Base-by-base conservation (phyloP, 2,329 filamentous ascomycete genomes). In the Neonectria ditissima region DNA sequence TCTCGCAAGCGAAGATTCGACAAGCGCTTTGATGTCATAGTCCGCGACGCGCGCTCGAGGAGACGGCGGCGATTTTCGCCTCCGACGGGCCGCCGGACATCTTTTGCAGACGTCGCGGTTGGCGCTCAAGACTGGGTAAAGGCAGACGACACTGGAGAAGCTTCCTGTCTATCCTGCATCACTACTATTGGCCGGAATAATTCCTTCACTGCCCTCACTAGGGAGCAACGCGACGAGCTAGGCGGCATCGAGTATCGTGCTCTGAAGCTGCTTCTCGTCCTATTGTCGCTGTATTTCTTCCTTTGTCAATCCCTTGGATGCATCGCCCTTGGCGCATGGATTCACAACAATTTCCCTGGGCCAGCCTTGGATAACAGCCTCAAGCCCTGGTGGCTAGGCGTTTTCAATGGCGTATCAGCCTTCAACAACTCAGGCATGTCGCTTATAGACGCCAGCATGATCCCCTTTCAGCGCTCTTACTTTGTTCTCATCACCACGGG, bases 211-310 rank as follows among this genome's bases (percentile, higher is more conserved):
- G 18, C 39, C 10, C 57, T 59, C 7, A 47, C 41, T 0, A 22
- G 10, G 1, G 10, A 45, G 16, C 39, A 59, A 8, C 39, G 57
- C 2, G 57, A 53, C 5, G 14, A 22, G 7, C 28, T 59, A 9
- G 57, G 57, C 22, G 57, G 48, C 3, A 32, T 34, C 16, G 50
- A 59, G 57, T 59, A 59, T 39, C 57, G 57, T 6, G 39, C 34
- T 22, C 26, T 59, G 22, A 54, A 53, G 18, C 18, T 48, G 5
- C 50, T 59, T 22, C 26, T 20, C 26, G 13, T 54, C n/a, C 28
- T 59, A 28, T 20, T 59, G 22, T 18, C 14, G 22, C 28, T 53
- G 2, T 53, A 52, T 28, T 59, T 59, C 39, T 53, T 59, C 28
- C 20, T 47, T 2, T 45, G 47, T 13, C 56, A 59, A 13, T 5